These are phyloP conservation scores for Aspergillus steynii DNA, from an alignment of 495 filamentous ascomycete genomes.

Conservation along the genomic window DNA sequence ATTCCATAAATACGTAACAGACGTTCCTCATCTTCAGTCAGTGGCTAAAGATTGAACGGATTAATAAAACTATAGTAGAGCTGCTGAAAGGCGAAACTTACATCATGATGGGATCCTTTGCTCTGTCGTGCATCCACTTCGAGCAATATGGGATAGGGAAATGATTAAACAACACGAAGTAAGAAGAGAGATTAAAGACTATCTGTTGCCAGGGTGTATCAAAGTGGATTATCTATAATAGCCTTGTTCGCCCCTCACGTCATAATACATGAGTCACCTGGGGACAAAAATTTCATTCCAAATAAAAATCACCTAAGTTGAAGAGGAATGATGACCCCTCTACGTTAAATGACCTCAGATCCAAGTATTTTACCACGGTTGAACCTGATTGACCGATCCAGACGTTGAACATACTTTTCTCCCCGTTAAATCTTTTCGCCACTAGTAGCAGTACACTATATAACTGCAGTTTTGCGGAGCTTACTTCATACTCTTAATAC, in stretches of 20 bases:
- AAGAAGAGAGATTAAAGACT: background rate
- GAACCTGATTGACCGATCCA: too few relatives aligned
- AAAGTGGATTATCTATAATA: background rate
- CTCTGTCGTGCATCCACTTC: slow-evolving; percentile 1
- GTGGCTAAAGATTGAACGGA: slow-evolving; percentile 4
- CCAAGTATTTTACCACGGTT: too few relatives aligned
- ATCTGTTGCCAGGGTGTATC: background rate
- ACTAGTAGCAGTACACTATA: too few relatives aligned
- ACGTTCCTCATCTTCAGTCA: slow-evolving; percentile 11
- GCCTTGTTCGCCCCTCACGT: background rate
- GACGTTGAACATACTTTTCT: too few relatives aligned
- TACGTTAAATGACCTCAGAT: too few relatives aligned
- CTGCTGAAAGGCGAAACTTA: background rate
- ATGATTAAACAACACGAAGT: background rate
- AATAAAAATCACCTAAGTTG: background rate
- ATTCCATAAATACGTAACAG: slow-evolving; percentile 12
- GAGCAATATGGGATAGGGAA: background rate
- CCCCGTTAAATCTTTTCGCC: too few relatives aligned
- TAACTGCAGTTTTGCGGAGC: too few relatives aligned
- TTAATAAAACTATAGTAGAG: slow-evolving; percentile 1
- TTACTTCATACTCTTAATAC: too few relatives aligned
- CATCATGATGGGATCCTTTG: slow-evolving; percentile 1
- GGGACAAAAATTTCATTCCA: background rate
- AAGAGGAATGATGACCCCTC: too few relatives aligned
- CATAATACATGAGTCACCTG: background rate